These are phyloP conservation scores for Fusarium torreyae DNA, from an alignment of 2,329 filamentous ascomycete species.

Conservation along the genomic window DNA sequence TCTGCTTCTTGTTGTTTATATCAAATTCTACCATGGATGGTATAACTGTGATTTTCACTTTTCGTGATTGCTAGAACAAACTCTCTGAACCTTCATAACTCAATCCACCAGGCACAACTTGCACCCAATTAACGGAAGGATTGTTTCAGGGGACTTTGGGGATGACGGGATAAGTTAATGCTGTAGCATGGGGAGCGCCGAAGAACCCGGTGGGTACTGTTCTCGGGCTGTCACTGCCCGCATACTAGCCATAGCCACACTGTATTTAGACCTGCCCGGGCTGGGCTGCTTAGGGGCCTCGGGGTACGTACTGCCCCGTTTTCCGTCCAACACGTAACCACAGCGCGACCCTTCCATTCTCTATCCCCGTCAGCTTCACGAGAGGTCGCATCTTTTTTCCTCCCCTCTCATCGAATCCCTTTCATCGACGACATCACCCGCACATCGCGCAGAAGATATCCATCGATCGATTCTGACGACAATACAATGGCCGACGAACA, in stretches of 20 bases:
- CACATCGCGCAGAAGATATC: conserved; percentile 18
- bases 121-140: too few relatives aligned
- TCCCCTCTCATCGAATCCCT: conserved; percentile 16
- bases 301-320: conserved; percentile 22
- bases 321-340: conserved; percentile 34
- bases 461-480: conserved; percentile 35
- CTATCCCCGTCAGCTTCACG: conserved; percentile 37
- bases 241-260: background rate
- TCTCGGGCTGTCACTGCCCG: background rate
- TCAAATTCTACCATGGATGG: background rate
- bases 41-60: too few relatives aligned
- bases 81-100: too few relatives aligned
- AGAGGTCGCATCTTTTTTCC: conserved; percentile 36
- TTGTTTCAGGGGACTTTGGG: background rate
- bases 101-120: too few relatives aligned
- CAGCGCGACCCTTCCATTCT: conserved; percentile 30
- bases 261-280: background rate
- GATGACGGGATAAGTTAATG: background rate
- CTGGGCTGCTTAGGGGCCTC: background rate
- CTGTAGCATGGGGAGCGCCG: background rate
- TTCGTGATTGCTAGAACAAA: too few relatives aligned
- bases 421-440: conserved; percentile 32
- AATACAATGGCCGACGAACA: conserved; percentile 64
- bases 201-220: background rate
- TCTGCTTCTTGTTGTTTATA: too few relatives aligned